phyloP scores from a whole-genome alignment of 148 eudicot genomes.

The Oxyria digyna region DNA sequence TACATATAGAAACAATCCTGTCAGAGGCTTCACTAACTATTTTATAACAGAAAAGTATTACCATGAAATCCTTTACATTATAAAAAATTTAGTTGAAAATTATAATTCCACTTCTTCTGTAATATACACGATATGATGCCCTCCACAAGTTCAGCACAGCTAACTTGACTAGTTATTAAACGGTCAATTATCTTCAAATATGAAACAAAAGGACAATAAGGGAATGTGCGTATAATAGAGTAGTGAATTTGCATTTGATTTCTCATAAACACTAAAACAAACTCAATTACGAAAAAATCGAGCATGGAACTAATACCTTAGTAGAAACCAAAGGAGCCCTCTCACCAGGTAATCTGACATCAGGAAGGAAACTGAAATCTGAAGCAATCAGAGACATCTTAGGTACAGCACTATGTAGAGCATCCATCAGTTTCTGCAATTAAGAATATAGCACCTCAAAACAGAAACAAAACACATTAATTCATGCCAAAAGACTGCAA shows the following conservation, averaged over 20 bases:
- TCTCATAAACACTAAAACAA: neutral
- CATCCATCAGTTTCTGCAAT: constrained; percentile 69
- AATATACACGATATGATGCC: neutral
- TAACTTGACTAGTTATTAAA: neutral
- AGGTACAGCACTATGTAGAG: constrained; percentile 73
- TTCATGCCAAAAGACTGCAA: neutral
- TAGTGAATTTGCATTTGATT: neutral
- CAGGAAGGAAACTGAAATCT: constrained; percentile 92
- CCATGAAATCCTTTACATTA: neutral
- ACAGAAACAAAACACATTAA: neutral
- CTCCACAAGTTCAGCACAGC: neutral
- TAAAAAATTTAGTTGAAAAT: neutral
- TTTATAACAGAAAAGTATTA: neutral
- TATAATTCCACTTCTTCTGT: neutral
- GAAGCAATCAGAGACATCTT: constrained; percentile 94
- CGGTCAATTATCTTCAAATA: neutral
- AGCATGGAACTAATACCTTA: constrained; percentile 34
- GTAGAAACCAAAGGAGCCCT: constrained; percentile 92
- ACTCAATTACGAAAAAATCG: neutral
- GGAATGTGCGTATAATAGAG: neutral
- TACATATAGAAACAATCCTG: neutral
- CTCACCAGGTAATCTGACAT: constrained; percentile 74
- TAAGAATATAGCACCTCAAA: constrained; percentile 2
- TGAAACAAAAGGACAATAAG: neutral
- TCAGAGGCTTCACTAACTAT: neutral